phyloP scores from a whole-genome alignment of 306 rosid species.

The Oemleria cerasiformis region DNA sequence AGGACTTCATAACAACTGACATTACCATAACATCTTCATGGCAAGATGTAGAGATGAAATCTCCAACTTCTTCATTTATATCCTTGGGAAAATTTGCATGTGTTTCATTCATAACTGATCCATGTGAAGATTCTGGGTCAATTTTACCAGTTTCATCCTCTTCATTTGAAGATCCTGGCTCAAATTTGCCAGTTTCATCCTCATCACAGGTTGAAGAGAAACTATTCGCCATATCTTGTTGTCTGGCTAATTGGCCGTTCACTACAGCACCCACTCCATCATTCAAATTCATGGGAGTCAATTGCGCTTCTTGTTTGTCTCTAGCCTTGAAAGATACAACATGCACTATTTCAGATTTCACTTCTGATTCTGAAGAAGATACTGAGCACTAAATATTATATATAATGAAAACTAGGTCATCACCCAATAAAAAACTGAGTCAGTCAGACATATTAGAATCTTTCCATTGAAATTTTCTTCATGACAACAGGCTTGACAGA shows the following conservation, averaged over 20 bases:
- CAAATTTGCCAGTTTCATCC: constrained; percentile 30
- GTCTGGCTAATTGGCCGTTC: constrained; percentile 26
- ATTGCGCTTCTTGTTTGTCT: constrained; percentile 28
- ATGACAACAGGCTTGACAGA: constrained; percentile 13
- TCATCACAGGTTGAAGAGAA: constrained; percentile 16
- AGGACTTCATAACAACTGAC: constrained; percentile 15
- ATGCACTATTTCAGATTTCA: background rate
- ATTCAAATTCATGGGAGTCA: constrained; percentile 29
- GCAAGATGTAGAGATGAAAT: constrained; percentile 12
- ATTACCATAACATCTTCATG: constrained; percentile 30
- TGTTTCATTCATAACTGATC: constrained; percentile 29
- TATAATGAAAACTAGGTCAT: background rate
- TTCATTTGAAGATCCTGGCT: constrained; percentile 33
- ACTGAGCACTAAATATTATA: background rate
- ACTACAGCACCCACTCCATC: constrained; percentile 25
- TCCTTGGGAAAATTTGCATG: constrained; percentile 25
- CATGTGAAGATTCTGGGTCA: constrained; percentile 25
- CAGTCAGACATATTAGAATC: constrained; percentile 1
- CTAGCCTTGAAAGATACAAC: constrained; percentile 31
- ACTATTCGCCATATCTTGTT: constrained; percentile 24
- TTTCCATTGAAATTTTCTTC: constrained; percentile 36
- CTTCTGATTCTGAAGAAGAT: background rate
- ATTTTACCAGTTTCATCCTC: constrained; percentile 16
- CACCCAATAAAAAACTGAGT: no score
- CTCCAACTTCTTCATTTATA: constrained; percentile 34